Evolutionary conservation across 2,329 filamentous ascomycete species (phyloP).

Genomic region (Corinectria fuckeliana): DNA sequence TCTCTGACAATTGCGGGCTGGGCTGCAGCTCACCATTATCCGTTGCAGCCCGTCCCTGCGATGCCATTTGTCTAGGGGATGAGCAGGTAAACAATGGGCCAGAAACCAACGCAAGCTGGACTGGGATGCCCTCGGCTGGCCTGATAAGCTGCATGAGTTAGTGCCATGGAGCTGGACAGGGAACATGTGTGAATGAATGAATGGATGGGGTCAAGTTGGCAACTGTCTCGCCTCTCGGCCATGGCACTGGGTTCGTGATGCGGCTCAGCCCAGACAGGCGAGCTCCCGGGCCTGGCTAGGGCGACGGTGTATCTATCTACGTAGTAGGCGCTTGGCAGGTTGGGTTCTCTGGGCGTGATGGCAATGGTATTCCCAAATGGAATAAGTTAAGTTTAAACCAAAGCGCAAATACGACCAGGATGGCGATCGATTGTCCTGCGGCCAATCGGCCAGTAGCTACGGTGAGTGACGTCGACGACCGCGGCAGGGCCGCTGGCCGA

Average conservation of each 20-base stretch:
- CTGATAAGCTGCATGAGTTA: no score
- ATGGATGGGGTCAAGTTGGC: not conserved
- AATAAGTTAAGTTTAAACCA: constrained; percentile 16
- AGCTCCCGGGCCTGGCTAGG: not conserved
- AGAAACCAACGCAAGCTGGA: constrained; percentile 11
- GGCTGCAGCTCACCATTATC: constrained; percentile 26
- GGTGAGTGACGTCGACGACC: constrained; percentile 35
- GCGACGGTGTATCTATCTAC: no score
- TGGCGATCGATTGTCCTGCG: constrained; percentile 30
- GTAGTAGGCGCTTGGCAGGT: no score
- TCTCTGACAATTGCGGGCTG: constrained; percentile 36
- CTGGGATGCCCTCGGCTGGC: constrained; percentile 18
- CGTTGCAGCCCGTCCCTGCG: constrained; percentile 18
- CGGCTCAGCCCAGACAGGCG: constrained; percentile 29
- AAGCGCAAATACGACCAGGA: constrained; percentile 16
- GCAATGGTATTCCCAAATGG: constrained; percentile 5
- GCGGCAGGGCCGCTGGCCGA: constrained; percentile 17
- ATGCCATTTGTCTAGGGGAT: constrained; percentile 11
- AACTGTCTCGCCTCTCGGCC: constrained; percentile 9
- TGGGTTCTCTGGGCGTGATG: not conserved
- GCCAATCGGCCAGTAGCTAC: not conserved
- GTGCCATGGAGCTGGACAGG: not conserved
- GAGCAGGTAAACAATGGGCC: constrained; percentile 17
- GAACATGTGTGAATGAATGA: not conserved
- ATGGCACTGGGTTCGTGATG: constrained; percentile 14